Percentiles rank a stretch among this genome's conserved stretches.
These are phyloP conservation scores for Iris macrosiphon DNA, from an alignment of 106 monocot genomes.

Conservation along the genomic window DNA sequence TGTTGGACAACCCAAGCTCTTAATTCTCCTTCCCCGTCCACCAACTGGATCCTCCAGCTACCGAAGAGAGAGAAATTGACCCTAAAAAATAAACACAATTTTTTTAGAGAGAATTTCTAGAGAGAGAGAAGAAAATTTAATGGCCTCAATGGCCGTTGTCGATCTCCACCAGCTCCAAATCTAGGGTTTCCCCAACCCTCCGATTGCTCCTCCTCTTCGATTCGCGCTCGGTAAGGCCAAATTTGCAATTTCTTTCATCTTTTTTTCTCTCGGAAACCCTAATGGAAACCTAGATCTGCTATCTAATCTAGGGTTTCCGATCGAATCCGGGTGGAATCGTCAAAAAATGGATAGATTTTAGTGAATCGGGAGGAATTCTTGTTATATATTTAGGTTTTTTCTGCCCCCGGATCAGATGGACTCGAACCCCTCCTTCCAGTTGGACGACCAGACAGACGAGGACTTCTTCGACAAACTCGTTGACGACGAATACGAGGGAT, in stretches of 20 bases:
- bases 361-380: neutral
- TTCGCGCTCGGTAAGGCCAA: constrained; percentile 4
- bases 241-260: too few relatives aligned
- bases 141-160: neutral
- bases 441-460: constrained; percentile 89
- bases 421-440: constrained; percentile 26
- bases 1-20: neutral
- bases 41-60: neutral
- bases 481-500: constrained; percentile 33
- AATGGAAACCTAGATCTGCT: too few relatives aligned
- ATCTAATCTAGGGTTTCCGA: constrained; percentile 7
- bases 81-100: neutral
- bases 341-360: too few relatives aligned
- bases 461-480: constrained; percentile 92
- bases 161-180: neutral
- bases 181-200: neutral
- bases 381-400: neutral
- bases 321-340: neutral
- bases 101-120: neutral
- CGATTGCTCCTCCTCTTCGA: neutral
- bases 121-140: neutral
- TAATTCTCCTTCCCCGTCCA: neutral
- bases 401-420: constrained; percentile 16
- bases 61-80: neutral
- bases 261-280: neutral